phyloP scores from a whole-genome alignment of 257 asterid genomes.

The Nicotiana otophora region DNA sequence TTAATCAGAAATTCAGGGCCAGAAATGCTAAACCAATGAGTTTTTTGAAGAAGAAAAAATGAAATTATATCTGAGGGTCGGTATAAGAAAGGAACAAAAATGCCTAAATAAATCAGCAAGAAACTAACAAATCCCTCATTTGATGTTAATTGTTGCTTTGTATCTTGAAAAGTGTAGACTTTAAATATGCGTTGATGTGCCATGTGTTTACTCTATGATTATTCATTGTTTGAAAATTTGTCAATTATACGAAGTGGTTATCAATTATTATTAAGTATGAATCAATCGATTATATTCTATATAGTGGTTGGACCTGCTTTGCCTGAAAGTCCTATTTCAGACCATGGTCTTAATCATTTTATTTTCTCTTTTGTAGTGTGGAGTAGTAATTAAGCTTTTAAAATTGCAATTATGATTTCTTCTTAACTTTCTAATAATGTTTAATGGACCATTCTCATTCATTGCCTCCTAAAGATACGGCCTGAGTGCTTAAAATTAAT shows the following conservation, averaged over 20 bases:
- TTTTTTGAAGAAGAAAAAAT: too few species aligned
- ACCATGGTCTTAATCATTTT: slow-evolving; percentile 10
- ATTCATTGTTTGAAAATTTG: background rate
- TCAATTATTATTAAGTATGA: background rate
- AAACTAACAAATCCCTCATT: background rate
- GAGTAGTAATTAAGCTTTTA: slow-evolving; percentile 1
- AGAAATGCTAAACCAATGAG: too few species aligned
- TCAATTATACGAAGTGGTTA: background rate
- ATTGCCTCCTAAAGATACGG: background rate
- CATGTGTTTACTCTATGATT: slow-evolving; percentile 4
- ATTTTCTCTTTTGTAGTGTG: slow-evolving; percentile 3
- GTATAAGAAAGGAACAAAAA: background rate
- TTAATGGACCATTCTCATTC: background rate
- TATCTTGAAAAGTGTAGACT: background rate
- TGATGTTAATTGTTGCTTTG: background rate
- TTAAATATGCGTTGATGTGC: background rate
- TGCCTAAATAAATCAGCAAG: background rate
- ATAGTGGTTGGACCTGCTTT: slow-evolving; percentile 6
- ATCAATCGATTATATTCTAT: background rate
- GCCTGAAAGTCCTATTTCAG: background rate
- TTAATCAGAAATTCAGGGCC: too few species aligned
- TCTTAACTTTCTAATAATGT: background rate
- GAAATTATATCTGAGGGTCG: too few species aligned
- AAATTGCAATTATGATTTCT: background rate
- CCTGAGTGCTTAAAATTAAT: background rate